Percentiles rank a stretch among this genome's conserved stretches.
Conservation (phyloP, 768 basidiomycete genomes). For the Termitomyces titanicus region DNA sequence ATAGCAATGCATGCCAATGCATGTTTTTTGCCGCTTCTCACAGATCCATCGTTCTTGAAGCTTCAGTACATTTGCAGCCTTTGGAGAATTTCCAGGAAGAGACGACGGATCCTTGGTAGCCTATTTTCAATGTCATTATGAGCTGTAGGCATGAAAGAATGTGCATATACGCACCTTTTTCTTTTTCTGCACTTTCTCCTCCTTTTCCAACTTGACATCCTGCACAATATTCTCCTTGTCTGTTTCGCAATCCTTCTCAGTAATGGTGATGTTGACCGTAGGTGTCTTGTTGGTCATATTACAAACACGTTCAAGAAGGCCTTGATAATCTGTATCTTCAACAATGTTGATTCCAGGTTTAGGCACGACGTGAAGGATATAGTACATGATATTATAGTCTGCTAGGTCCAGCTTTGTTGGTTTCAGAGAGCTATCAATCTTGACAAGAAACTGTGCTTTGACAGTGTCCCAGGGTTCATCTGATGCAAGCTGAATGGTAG, state of each 20-base stretch:
- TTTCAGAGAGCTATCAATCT: no score
- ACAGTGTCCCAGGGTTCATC: not conserved
- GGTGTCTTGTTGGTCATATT: not conserved
- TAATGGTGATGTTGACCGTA: not conserved
- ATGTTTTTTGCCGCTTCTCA: no score
- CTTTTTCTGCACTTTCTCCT: not conserved
- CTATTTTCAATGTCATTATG: not conserved
- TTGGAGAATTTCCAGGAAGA: no score
- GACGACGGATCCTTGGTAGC: no score
- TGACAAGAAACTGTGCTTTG: no score
- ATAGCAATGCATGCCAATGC: no score
- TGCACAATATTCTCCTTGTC: not conserved
- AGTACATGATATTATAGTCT: not conserved
- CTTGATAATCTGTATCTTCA: not conserved
- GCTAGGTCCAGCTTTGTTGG: not conserved
- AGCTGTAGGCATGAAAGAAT: not conserved
- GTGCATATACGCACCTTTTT: not conserved
- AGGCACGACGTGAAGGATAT: not conserved
- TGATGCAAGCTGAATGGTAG: not conserved
- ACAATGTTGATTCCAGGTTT: not conserved
- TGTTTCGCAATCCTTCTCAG: no score
- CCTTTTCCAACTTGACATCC: not conserved
- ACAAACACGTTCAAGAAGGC: not conserved
- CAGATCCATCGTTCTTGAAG: no score
- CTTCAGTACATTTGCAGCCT: no score